Percentiles rank a stretch among this genome's conserved stretches.
Evolutionary conservation across 805 yeast genomes (phyloP).

Genomic region (Zygoascus tannicola): DNA sequence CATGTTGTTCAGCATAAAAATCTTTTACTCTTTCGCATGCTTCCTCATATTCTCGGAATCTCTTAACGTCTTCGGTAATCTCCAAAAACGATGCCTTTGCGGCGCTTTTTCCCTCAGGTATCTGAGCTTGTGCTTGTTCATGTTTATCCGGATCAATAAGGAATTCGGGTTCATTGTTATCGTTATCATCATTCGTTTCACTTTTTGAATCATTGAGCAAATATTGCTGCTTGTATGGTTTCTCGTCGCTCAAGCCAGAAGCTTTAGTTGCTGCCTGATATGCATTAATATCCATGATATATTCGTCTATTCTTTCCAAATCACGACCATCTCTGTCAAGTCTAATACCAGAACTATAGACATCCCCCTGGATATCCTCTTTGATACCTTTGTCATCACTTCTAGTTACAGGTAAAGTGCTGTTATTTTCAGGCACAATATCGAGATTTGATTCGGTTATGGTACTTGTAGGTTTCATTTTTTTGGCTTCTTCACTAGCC

Average conservation of each 20-base stretch:
- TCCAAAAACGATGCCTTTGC: constrained; percentile 8
- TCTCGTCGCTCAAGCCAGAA: too few relatives aligned
- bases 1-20: constrained; percentile 61
- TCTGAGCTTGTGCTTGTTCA: not conserved
- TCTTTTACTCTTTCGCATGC: constrained; percentile 60
- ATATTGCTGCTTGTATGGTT: not conserved
- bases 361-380: too few relatives aligned
- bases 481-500: too few relatives aligned
- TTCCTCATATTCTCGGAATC: constrained; percentile 56
- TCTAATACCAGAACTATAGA: not conserved
- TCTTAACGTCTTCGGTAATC: constrained; percentile 26
- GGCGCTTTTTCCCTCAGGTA: not conserved
- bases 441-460: too few relatives aligned
- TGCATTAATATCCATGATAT: constrained; percentile 4
- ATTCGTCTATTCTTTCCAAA: constrained; percentile 1
- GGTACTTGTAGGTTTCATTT: too few relatives aligned
- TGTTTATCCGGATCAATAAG: too few relatives aligned
- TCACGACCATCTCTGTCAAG: not conserved
- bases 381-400: too few relatives aligned
- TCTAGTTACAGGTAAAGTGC: too few relatives aligned
- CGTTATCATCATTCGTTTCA: not conserved
- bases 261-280: not conserved
- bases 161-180: not conserved
- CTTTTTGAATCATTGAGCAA: too few relatives aligned
- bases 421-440: too few relatives aligned